A percentile compares a stretch with the other conserved stretches of the same genome.
These are phyloP conservation scores for Tricholoma bakamatsutake DNA, from an alignment of 768 basidiomycete species.

Conservation along the genomic window DNA sequence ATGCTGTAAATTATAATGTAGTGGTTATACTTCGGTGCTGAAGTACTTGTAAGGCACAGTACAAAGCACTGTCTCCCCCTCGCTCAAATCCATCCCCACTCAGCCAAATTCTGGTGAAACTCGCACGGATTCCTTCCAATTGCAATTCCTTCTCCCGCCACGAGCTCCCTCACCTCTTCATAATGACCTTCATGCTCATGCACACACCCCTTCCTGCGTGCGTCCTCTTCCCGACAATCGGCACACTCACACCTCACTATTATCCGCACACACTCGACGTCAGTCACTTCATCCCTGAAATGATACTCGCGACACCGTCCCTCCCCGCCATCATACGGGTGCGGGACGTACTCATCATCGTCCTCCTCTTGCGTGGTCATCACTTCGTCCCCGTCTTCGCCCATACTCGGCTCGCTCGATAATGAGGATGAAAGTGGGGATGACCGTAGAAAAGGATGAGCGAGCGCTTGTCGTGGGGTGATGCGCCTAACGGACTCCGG, in stretches of 20 bases:
- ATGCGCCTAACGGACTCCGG: slow-evolving; percentile 74
- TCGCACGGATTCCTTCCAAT: slow-evolving; percentile 59
- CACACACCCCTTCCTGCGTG: neutral
- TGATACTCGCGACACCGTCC: slow-evolving; percentile 65
- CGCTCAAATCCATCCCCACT: neutral
- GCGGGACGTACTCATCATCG: slow-evolving; percentile 63
- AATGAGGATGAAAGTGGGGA: neutral
- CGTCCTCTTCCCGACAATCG: slow-evolving; percentile 18
- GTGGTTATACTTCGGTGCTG: neutral
- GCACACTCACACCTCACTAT: slow-evolving; percentile 26
- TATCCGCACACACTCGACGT: slow-evolving; percentile 47
- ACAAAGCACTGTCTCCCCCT: neutral
- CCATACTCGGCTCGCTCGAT: neutral
- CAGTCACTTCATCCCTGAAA: slow-evolving; percentile 50
- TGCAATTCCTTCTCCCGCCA: slow-evolving; percentile 47
- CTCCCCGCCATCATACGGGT: slow-evolving; percentile 45
- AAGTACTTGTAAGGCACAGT: no score
- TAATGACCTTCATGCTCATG: neutral
- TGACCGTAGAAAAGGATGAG: slow-evolving; percentile 65
- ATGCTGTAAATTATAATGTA: neutral
- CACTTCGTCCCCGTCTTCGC: slow-evolving; percentile 28
- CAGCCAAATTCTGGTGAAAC: slow-evolving; percentile 39
- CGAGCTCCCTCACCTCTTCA: slow-evolving; percentile 26
- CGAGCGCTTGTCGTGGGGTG: slow-evolving; percentile 70
- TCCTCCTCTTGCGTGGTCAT: slow-evolving; percentile 23